Percentiles rank a stretch among this genome's conserved stretches.
Evolutionary conservation across 257 asterid genomes (phyloP).

Genomic region (Jasminum sambac): DNA sequence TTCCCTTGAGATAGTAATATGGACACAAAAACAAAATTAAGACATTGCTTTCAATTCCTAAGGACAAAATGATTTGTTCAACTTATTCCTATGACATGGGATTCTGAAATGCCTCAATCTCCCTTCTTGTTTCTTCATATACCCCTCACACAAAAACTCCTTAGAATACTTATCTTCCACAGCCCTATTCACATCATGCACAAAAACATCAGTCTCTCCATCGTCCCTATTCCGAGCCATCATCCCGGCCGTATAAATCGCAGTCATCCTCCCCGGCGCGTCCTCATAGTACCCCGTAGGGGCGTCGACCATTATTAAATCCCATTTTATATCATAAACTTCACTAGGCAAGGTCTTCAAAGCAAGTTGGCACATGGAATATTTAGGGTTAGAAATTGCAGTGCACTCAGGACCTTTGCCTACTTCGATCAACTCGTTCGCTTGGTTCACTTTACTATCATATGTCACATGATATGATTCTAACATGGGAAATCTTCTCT

Average conservation of each 20-base stretch:
- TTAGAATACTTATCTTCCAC: constrained; percentile 71
- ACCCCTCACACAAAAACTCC: constrained; percentile 72
- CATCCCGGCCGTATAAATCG: constrained; percentile 94
- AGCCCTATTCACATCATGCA: constrained; percentile 88
- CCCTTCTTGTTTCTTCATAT: constrained; percentile 78
- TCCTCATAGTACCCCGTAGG: constrained; percentile 84
- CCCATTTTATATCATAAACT: constrained; percentile 67
- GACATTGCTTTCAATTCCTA: background rate
- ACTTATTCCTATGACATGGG: constrained; percentile 58
- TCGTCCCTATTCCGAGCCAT: constrained; percentile 67
- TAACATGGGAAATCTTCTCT: constrained; percentile 69
- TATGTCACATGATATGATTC: constrained; percentile 67
- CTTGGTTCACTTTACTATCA: constrained; percentile 63
- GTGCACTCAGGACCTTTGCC: constrained; percentile 77
- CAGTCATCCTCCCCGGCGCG: constrained; percentile 91
- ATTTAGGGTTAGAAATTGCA: constrained; percentile 52
- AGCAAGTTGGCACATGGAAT: constrained; percentile 82
- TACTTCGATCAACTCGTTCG: constrained; percentile 48
- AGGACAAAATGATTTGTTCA: constrained; percentile 77
- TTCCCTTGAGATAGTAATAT: background rate
- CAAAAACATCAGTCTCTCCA: constrained; percentile 67
- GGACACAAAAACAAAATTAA: background rate
- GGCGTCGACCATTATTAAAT: constrained; percentile 90
- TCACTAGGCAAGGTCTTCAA: constrained; percentile 59
- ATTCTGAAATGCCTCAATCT: constrained; percentile 76